Conservation (phyloP, 257 asterid genomes). For the Primulina huaijiensis region DNA sequence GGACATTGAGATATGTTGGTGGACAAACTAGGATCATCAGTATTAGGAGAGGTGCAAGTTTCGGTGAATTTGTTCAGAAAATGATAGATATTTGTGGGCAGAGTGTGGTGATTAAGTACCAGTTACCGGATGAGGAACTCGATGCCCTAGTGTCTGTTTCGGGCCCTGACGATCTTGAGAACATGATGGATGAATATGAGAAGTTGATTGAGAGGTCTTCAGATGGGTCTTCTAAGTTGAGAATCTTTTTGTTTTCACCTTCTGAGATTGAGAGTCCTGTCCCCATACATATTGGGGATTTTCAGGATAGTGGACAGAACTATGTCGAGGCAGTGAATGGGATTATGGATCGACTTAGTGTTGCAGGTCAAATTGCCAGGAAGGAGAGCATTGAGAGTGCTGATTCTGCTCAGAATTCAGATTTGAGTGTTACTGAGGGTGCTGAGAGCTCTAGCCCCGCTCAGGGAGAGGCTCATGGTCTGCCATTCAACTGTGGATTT, state of each 20-base stretch:
- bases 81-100: constrained; percentile 55
- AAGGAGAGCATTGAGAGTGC: constrained; percentile 74
- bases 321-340: constrained; percentile 97
- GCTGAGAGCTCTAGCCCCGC: constrained; percentile 46
- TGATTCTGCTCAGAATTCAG: constrained; percentile 64
- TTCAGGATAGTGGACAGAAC: constrained; percentile 72
- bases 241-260: constrained; percentile 81
- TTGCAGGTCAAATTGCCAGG: constrained; percentile 47
- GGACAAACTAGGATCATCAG: constrained; percentile 93
- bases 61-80: constrained; percentile 59
- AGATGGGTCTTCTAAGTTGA: constrained; percentile 82
- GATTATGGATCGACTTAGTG: constrained; percentile 39
- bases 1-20: constrained; percentile 85
- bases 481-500: constrained; percentile 43
- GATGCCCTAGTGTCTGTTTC: constrained; percentile 96
- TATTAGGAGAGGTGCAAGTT: constrained; percentile 60
- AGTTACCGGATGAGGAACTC: constrained; percentile 95
- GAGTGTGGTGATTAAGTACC: constrained; percentile 76
- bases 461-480: constrained; percentile 45
- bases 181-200: constrained; percentile 98
- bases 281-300: constrained; percentile 45
- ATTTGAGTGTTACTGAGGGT: constrained; percentile 56
- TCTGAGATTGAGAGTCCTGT: constrained; percentile 61
- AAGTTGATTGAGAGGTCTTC: constrained; percentile 69
- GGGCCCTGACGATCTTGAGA: constrained; percentile 88